Evolutionary conservation across 75 land plant species (phyloP).

Genomic region (Cunninghamia lanceolata): DNA sequence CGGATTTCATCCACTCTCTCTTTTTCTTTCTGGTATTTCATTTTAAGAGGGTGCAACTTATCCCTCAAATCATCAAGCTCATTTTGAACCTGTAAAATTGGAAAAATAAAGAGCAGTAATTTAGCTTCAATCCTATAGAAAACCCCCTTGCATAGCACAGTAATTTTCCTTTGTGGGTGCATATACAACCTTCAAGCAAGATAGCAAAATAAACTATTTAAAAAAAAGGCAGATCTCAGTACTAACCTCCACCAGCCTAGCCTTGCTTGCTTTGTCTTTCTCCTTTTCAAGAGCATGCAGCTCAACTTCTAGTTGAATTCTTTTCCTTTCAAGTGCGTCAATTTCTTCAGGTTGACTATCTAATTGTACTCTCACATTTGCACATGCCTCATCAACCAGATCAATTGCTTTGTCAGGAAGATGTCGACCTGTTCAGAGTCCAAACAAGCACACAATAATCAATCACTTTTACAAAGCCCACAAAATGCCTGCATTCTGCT

Average conservation of each 20-base stretch:
- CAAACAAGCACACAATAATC: neutral
- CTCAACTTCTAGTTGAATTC: constrained; percentile 89
- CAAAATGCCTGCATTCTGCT: neutral
- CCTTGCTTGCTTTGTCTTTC: constrained; percentile 98
- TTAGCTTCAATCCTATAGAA: neutral
- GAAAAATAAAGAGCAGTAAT: neutral
- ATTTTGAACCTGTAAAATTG: constrained; percentile 35
- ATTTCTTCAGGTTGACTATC: constrained; percentile 99
- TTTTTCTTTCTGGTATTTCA: constrained; percentile 92
- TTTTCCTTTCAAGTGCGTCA: constrained; percentile 81
- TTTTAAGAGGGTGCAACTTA: constrained; percentile 76
- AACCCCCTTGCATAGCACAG: too few relatives aligned
- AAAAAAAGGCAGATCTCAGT: too few relatives aligned
- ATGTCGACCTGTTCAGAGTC: constrained; percentile 48
- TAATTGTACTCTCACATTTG: constrained; percentile 95
- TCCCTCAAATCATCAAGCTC: constrained; percentile 79
- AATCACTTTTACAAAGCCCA: neutral
- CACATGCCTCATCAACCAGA: constrained; percentile 97
- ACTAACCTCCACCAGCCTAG: constrained; percentile 31
- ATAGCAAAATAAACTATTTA: neutral
- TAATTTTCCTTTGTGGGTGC: too few relatives aligned
- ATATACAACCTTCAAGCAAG: neutral
- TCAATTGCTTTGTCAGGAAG: constrained; percentile 99
- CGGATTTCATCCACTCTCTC: constrained; percentile 83
- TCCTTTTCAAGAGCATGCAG: constrained; percentile 97